phyloP scores from a whole-genome alignment of 2,329 filamentous ascomycete genomes.

The Xenoacremonium recifei region DNA sequence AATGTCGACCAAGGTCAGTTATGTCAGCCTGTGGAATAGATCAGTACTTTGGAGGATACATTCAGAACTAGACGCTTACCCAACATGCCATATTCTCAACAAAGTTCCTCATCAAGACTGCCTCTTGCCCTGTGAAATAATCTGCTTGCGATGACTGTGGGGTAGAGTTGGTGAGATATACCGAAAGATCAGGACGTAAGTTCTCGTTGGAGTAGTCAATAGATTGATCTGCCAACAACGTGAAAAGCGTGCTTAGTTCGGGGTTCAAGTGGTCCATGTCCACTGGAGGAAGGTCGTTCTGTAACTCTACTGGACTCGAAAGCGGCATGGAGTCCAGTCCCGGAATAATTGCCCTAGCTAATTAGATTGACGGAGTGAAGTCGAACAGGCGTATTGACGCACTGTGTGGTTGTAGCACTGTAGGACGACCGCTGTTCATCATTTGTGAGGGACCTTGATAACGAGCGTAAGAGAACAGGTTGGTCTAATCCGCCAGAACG shows the following conservation, averaged over 20 bases:
- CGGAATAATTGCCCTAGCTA: background rate
- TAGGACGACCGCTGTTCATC: background rate
- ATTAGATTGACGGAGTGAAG: background rate
- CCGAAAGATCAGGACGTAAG: background rate
- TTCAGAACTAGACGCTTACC: constrained; percentile 2
- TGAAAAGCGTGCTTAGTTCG: too few species aligned
- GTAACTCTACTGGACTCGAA: too few species aligned
- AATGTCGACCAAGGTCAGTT: constrained; percentile 14
- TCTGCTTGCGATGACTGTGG: constrained; percentile 4
- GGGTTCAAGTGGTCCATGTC: too few species aligned
- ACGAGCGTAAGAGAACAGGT: background rate
- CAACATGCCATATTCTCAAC: constrained; percentile 13
- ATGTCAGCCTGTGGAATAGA: constrained; percentile 6
- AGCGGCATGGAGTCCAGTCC: too few species aligned
- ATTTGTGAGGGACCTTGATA: background rate
- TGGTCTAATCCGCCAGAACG: too few species aligned
- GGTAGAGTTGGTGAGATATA: constrained; percentile 5
- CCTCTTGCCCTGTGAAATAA: constrained; percentile 9
- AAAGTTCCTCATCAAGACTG: constrained; percentile 12
- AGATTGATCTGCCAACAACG: too few species aligned
- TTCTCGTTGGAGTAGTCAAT: too few species aligned
- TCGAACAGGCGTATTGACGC: background rate
- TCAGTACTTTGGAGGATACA: too few species aligned
- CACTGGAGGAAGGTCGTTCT: too few species aligned
- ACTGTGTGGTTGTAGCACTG: background rate